phyloP scores from a whole-genome alignment of 345 rosid genomes.

The Hibiscus tridactylites region DNA sequence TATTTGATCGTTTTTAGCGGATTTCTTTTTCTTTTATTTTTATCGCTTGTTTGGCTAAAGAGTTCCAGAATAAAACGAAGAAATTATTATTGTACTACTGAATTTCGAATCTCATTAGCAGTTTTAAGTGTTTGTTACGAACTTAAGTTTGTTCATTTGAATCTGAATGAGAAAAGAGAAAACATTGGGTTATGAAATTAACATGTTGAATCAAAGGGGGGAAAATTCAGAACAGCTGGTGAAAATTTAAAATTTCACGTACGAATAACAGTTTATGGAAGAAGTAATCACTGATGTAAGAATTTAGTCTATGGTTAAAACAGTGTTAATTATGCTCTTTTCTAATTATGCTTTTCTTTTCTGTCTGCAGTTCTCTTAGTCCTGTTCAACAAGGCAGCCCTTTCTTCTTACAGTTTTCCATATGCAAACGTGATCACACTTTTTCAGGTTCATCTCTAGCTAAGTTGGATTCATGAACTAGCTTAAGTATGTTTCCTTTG shows the following conservation, averaged over 20 bases:
- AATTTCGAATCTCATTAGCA: neutral
- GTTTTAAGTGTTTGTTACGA: neutral
- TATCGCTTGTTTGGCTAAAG: neutral
- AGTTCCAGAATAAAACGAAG: neutral
- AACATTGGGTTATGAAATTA: neutral
- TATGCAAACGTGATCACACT: slow-evolving; percentile 60
- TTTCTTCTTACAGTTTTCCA: slow-evolving; percentile 57
- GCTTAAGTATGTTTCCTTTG: neutral
- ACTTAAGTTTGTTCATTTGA: neutral
- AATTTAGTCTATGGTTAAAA: neutral
- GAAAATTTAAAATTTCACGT: neutral
- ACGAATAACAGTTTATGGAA: neutral
- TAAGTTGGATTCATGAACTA: neutral
- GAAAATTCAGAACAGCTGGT: neutral
- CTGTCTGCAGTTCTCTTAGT: slow-evolving; percentile 54
- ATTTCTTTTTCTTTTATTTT: neutral
- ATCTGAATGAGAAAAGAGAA: neutral
- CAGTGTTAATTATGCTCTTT: neutral
- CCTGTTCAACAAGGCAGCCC: slow-evolving; percentile 70
- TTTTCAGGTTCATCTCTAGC: slow-evolving; percentile 43
- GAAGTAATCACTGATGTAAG: neutral
- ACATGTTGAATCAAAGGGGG: neutral
- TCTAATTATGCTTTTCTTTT: slow-evolving; percentile 3
- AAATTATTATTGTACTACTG: neutral
- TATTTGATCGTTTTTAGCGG: neutral